Evolutionary conservation across 202 grass and related monocot species (phyloP).

Genomic region (Musa balbisiana): DNA sequence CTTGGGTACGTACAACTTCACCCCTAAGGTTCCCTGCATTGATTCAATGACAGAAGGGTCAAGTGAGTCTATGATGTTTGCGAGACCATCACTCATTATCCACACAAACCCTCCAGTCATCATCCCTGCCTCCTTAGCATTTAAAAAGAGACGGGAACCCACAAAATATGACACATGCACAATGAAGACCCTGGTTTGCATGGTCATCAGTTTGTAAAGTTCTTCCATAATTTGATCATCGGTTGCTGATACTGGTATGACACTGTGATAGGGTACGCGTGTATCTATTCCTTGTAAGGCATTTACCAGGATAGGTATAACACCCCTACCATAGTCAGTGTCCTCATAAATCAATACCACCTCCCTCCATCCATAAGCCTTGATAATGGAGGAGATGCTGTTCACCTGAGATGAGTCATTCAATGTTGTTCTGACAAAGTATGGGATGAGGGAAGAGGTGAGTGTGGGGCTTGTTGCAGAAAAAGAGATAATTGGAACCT

Average conservation of each 20-base stretch:
- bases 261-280: slow-evolving; percentile 24
- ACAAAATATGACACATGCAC: slow-evolving; percentile 26
- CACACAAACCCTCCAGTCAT: slow-evolving; percentile 43
- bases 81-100: slow-evolving; percentile 33
- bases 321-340: slow-evolving; percentile 30
- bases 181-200: slow-evolving; percentile 47
- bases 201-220: slow-evolving; percentile 43
- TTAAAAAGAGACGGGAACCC: slow-evolving; percentile 27
- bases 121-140: slow-evolving; percentile 39
- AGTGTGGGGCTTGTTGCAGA: slow-evolving; percentile 39
- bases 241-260: slow-evolving; percentile 33
- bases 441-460: slow-evolving; percentile 23
- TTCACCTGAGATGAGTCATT: slow-evolving; percentile 32
- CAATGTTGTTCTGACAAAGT: slow-evolving; percentile 40
- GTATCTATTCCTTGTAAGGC: slow-evolving; percentile 26
- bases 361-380: slow-evolving; percentile 40
- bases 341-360: slow-evolving; percentile 38
- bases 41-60: not conserved
- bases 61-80: slow-evolving; percentile 23
- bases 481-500: slow-evolving; percentile 47
- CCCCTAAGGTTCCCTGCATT: slow-evolving; percentile 38
- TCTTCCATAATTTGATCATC: slow-evolving; percentile 29
- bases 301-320: slow-evolving; percentile 34
- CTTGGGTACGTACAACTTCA: slow-evolving; percentile 31
- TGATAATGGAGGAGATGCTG: slow-evolving; percentile 36